A percentile compares a stretch with the other conserved stretches of the same genome.
Conservation (phyloP, 1,284 basidiomycete species). For the Puccinia horiana region DNA sequence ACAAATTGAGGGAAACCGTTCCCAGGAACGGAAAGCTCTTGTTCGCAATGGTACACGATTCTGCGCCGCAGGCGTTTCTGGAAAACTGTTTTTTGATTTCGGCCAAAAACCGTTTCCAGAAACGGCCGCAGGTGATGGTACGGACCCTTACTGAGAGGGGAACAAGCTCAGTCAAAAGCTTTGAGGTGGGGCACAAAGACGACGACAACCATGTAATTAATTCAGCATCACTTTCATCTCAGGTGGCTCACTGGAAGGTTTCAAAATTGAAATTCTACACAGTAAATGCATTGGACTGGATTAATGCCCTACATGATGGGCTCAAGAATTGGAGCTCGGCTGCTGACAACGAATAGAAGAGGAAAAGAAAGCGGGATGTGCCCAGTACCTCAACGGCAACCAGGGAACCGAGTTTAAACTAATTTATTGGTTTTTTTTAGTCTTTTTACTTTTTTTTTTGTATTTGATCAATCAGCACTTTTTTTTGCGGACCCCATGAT, state of each 20-base stretch:
- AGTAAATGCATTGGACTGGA: not conserved
- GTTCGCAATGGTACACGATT: too few species aligned
- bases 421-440: too few species aligned
- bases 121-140: too few species aligned
- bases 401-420: not conserved
- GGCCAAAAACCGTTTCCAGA: too few species aligned
- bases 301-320: not conserved
- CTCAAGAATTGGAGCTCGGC: not conserved
- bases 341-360: not conserved
- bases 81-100: too few species aligned
- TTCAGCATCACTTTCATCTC: not conserved
- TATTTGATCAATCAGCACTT: too few species aligned
- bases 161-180: not conserved
- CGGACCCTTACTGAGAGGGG: not conserved
- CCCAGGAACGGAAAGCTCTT: too few species aligned
- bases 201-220: not conserved
- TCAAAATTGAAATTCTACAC: not conserved
- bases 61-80: too few species aligned
- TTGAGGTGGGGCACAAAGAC: not conserved
- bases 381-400: not conserved
- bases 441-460: too few species aligned
- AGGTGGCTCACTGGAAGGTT: not conserved
- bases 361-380: not conserved
- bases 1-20: too few species aligned
- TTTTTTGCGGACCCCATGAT: too few species aligned